These are phyloP conservation scores for Fonsecaea erecta DNA, from an alignment of 2,329 filamentous ascomycete species.

Conservation along the genomic window DNA sequence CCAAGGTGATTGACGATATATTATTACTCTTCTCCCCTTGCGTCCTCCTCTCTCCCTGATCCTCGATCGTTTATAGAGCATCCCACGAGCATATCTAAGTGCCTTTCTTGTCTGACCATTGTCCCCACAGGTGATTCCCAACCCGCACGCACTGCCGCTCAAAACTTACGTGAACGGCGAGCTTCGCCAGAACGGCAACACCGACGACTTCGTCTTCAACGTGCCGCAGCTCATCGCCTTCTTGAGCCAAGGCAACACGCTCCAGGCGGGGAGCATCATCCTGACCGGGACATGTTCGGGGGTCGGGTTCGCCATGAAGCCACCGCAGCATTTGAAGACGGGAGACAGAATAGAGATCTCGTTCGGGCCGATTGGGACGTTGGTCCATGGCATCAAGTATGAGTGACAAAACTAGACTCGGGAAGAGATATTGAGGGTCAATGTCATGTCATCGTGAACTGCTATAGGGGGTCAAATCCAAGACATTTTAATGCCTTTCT, in stretches of 20 bases:
- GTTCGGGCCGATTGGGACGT: slow-evolving; percentile 55
- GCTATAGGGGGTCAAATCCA: no score
- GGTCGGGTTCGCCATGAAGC: slow-evolving; percentile 48
- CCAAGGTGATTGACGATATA: slow-evolving; percentile 17
- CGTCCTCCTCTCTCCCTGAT: no score
- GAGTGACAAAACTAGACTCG: background rate
- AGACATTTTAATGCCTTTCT: no score
- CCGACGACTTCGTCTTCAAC: slow-evolving; percentile 46
- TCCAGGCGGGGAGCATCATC: slow-evolving; percentile 45
- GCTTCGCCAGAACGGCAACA: slow-evolving; percentile 45
- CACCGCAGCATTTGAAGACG: slow-evolving; percentile 44
- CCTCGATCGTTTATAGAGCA: no score
- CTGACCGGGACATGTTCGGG: slow-evolving; percentile 50
- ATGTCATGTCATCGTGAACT: no score
- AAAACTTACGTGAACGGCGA: slow-evolving; percentile 44
- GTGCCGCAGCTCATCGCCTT: slow-evolving; percentile 45
- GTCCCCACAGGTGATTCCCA: slow-evolving; percentile 31
- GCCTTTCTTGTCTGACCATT: no score
- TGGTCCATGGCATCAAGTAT: slow-evolving; percentile 44
- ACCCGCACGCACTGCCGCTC: slow-evolving; percentile 41
- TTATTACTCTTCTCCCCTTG: no score
- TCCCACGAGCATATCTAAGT: no score
- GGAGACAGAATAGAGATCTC: slow-evolving; percentile 53
- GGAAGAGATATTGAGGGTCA: no score
- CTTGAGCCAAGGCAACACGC: slow-evolving; percentile 45